These are phyloP conservation scores for Spathaspora sp. DNA, from an alignment of 805 yeast species.

Conservation along the genomic window DNA sequence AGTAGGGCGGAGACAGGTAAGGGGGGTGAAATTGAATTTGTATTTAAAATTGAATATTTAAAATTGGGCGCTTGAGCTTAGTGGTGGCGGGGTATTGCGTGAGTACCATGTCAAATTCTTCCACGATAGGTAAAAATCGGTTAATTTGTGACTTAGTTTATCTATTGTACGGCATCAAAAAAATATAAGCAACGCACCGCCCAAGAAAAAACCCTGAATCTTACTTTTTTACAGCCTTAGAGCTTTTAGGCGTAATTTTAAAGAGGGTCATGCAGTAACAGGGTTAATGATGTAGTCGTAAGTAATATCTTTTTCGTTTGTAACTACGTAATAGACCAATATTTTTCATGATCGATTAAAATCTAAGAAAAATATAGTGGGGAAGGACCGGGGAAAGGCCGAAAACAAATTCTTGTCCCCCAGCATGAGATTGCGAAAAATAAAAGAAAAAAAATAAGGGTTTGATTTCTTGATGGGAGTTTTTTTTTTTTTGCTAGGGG, in stretches of 20 bases:
- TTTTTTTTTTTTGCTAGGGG: background rate
- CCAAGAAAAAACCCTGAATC: no score
- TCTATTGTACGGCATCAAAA: background rate
- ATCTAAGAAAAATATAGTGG: background rate
- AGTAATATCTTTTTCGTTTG: no score
- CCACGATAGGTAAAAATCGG: background rate
- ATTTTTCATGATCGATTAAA: background rate
- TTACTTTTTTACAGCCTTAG: no score
- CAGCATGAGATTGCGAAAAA: background rate
- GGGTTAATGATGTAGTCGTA: no score
- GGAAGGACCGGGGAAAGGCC: no score
- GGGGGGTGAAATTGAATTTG: no score
- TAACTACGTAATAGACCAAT: no score
- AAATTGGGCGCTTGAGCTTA: background rate
- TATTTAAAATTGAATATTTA: no score
- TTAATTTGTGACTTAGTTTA: background rate
- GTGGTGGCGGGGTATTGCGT: background rate
- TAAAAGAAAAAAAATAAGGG: background rate
- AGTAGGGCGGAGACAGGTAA: background rate
- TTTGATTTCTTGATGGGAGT: background rate
- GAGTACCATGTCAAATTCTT: background rate
- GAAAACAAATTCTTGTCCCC: background rate
- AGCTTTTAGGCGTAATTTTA: no score
- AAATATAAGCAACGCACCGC: background rate
- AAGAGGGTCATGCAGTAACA: no score